Percentiles rank a stretch among this genome's conserved stretches.
phyloP scores from a whole-genome alignment of 805 yeast species.

The Wickerhamiella lipophila region DNA sequence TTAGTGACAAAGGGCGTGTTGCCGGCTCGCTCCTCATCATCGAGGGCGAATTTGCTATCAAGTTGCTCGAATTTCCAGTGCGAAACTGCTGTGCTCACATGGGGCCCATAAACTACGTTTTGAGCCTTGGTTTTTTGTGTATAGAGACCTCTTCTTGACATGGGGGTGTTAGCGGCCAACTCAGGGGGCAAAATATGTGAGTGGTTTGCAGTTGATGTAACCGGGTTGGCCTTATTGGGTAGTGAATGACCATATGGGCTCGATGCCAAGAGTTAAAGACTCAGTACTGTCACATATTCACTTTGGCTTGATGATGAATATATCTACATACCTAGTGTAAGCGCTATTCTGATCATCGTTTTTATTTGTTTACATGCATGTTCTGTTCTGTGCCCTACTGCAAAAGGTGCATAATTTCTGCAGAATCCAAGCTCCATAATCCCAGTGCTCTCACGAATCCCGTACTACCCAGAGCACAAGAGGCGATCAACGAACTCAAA shows the following conservation, averaged over 20 bases:
- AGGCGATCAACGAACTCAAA: no score
- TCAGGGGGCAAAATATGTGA: neutral
- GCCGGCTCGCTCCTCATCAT: slow-evolving; percentile 1
- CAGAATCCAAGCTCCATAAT: neutral
- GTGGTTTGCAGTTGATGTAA: no score
- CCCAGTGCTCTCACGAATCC: neutral
- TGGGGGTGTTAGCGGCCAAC: neutral
- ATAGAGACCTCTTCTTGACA: slow-evolving; percentile 9
- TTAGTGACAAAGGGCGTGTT: slow-evolving; percentile 7
- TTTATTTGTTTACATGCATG: neutral
- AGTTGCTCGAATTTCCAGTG: slow-evolving; percentile 18
- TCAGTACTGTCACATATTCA: no score
- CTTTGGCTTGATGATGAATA: no score
- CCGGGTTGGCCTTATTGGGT: neutral
- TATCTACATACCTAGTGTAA: neutral
- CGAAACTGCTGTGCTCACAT: slow-evolving; percentile 17
- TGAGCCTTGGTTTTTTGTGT: slow-evolving; percentile 15
- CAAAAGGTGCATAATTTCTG: neutral
- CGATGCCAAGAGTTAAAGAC: no score
- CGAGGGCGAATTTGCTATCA: neutral
- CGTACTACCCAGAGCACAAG: no score
- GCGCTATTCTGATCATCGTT: neutral
- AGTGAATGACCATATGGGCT: no score
- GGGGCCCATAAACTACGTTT: slow-evolving; percentile 21
- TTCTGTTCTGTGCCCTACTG: neutral